Base-by-base conservation (phyloP, 768 basidiomycete species). In the Lentinula lateritia region DNA sequence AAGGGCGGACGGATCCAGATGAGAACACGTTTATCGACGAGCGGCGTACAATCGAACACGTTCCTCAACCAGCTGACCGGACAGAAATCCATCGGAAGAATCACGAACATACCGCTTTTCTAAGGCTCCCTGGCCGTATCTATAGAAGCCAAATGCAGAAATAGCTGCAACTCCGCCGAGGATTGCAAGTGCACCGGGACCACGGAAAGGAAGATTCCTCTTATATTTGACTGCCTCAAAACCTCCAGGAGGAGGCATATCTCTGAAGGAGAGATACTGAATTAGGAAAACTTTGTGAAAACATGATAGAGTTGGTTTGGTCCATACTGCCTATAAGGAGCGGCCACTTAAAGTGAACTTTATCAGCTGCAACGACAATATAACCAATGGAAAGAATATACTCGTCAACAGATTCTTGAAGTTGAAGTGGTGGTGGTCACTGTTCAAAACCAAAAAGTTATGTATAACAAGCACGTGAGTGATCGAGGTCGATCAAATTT, bases 221-320 rank as follows among this genome's bases (percentile, higher is more conserved):
- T 94, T 95, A 84, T 98, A 99, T 75, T 89, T 89, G 76, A 99
- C 76, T 34, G 89, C 77, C 71, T 92, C 94, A 76, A 96, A 99
- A 2, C 96, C 96, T 64, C 94, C 95, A 50, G 86, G 67, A 45
- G 96, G 96, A 68, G 96, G 96, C 87, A 99, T 90, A 71, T 99
- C 96, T 76, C 48, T 59, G 45, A 34, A 36, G 16, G 46, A 48
- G 9, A 20, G 46, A 9, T n/a, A 8, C 46, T 48, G 20, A 3
- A 48, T 48, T 48, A 48, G 46, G 20, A 23, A 48, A 23, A 45
- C 41, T n/a, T 20, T 13, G 13, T 41, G 36, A 41, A 36, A 41
- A 32, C 28, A 56, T 38, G 41, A 48, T 23, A 61, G 46, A 50
- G 43, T 41, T 46, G 52, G 45, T 38, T 43, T 48, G 63, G 12